phyloP scores from a whole-genome alignment of 1,284 basidiomycete genomes.

The Kalmanozyma brasiliensis region DNA sequence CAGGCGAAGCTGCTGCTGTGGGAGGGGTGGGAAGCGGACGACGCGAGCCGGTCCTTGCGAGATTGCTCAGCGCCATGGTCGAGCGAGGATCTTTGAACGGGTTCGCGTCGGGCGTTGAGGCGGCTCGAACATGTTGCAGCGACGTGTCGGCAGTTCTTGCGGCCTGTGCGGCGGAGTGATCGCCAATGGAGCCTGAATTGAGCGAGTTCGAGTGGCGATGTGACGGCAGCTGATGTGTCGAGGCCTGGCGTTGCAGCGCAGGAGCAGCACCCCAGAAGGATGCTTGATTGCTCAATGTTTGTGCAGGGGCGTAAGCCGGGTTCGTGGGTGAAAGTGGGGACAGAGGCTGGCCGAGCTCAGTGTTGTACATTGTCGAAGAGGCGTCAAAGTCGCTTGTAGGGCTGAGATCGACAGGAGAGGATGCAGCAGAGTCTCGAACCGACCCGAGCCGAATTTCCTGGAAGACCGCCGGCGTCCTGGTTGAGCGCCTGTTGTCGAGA shows the following conservation, averaged over 20 bases:
- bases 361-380: conserved; percentile 8
- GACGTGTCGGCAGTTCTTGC: conserved; percentile 2
- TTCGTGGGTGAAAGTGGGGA: conserved; percentile 22
- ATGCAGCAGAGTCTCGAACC: neutral
- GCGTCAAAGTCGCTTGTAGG: conserved; percentile 12
- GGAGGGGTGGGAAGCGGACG: conserved; percentile 34
- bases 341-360: conserved; percentile 11
- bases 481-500: conserved; percentile 7
- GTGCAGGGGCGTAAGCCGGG: conserved; percentile 16
- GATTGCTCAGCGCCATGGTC: neutral
- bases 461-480: conserved; percentile 28
- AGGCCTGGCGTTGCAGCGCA: neutral
- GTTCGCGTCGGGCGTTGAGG: conserved; percentile 10
- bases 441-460: conserved; percentile 27
- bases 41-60: conserved; percentile 18
- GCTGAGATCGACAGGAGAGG: conserved; percentile 11
- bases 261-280: conserved; percentile 15
- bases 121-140: conserved; percentile 11
- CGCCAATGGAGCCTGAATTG: neutral
- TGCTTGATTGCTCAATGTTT: neutral
- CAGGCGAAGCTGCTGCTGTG: conserved; percentile 14
- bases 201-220: conserved; percentile 21
- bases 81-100: conserved; percentile 22
- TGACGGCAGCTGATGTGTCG: neutral
- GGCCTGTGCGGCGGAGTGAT: neutral